phyloP scores from a whole-genome alignment of 371 early-diverging fungal species.

The Mucor circinelloides region DNA sequence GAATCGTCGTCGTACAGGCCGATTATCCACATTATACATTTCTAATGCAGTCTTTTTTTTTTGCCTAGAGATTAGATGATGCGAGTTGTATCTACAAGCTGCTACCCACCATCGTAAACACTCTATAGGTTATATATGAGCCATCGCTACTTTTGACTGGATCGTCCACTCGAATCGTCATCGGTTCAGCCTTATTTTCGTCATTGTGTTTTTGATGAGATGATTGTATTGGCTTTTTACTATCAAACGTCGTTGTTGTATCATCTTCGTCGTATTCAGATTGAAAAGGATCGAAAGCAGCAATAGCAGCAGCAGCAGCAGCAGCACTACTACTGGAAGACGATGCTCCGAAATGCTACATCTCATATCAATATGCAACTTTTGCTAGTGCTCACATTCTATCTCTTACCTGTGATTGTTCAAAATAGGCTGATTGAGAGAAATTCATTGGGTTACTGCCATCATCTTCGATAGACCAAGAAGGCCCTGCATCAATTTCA shows the following conservation, averaged over 20 bases:
- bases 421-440: not conserved
- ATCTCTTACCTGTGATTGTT: not conserved
- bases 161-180: conserved; percentile 67
- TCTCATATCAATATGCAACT: not conserved
- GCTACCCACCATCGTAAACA: conserved; percentile 32
- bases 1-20: conserved; percentile 82
- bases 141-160: conserved; percentile 68
- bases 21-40: conserved; percentile 42
- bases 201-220: not conserved
- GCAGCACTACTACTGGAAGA: conserved; percentile 11
- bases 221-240: not conserved
- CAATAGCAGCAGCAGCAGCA: not conserved
- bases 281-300: conserved; percentile 22
- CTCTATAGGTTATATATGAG: conserved; percentile 38
- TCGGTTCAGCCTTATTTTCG: conserved; percentile 26
- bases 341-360: not conserved
- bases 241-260: not conserved
- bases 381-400: not conserved
- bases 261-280: not conserved
- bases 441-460: not conserved
- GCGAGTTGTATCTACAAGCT: not conserved
- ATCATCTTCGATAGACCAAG: conserved; percentile 10
- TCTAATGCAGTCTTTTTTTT: conserved; percentile 56
- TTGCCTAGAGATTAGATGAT: not conserved
- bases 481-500: conserved; percentile 2